Conservation (phyloP, 768 basidiomycete genomes). For the Obba rivulosa region DNA sequence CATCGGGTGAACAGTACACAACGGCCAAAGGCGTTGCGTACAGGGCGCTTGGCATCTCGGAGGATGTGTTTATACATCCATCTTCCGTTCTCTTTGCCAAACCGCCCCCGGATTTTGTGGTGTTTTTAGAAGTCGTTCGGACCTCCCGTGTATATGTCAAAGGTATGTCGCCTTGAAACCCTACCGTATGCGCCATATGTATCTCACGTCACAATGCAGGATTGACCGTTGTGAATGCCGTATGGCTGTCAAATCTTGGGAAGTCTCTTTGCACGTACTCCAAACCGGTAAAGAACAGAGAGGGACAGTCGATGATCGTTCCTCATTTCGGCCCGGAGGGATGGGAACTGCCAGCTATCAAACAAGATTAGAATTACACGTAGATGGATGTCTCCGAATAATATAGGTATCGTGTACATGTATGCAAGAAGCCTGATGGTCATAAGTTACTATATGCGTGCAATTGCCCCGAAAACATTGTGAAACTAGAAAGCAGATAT, state of each 20-base stretch:
- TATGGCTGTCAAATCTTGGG: constrained; percentile 82
- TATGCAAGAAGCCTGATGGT: no score
- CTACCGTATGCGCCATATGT: not conserved
- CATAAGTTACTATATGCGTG: no score
- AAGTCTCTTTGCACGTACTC: constrained; percentile 84
- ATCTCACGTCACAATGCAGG: constrained; percentile 35
- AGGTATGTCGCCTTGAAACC: constrained; percentile 39
- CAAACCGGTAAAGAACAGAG: constrained; percentile 69
- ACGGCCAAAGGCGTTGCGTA: constrained; percentile 82
- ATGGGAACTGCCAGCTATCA: constrained; percentile 82
- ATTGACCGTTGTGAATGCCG: constrained; percentile 78
- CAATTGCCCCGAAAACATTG: no score
- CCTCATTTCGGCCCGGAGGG: constrained; percentile 82
- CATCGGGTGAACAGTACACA: constrained; percentile 61
- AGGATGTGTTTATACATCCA: constrained; percentile 92
- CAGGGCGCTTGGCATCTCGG: constrained; percentile 67
- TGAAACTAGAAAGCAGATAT: no score
- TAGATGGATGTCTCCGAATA: no score
- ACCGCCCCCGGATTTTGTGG: constrained; percentile 80
- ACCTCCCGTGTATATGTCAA: constrained; percentile 76
- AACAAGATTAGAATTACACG: constrained; percentile 12
- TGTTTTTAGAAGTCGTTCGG: constrained; percentile 77
- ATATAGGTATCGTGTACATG: no score
- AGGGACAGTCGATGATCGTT: constrained; percentile 65
- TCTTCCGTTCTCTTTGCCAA: constrained; percentile 69